These are phyloP conservation scores for Auriscalpium microsporum DNA, from an alignment of 768 basidiomycete genomes.

Conservation along the genomic window DNA sequence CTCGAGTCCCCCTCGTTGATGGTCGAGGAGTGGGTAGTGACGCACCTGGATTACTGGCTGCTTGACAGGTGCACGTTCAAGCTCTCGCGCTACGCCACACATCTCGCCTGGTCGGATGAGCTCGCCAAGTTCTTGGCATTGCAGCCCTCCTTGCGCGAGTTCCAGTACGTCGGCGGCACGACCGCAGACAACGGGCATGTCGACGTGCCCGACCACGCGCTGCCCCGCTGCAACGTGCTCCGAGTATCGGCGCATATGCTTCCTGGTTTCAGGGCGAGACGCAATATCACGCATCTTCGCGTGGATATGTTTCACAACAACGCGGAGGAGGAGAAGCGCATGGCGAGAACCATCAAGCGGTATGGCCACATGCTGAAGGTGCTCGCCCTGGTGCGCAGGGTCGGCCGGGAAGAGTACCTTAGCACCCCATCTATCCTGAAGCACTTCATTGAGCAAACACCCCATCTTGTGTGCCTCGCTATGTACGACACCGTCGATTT, in stretches of 20 bases:
- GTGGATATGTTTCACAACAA: constrained; percentile 6
- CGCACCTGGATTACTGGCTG: constrained; percentile 1
- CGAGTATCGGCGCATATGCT: constrained; percentile 8
- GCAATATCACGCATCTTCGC: constrained; percentile 1
- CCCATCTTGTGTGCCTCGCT: constrained; percentile 5
- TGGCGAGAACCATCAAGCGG: background rate
- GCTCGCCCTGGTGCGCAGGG: constrained; percentile 3
- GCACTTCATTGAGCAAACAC: constrained; percentile 5
- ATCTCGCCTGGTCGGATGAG: constrained; percentile 5
- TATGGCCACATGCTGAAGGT: constrained; percentile 5
- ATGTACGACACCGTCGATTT: constrained; percentile 10
- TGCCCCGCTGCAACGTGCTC: background rate
- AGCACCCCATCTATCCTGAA: constrained; percentile 5
- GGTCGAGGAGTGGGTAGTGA: background rate
- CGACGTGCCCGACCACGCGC: background rate
- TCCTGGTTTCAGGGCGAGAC: constrained; percentile 2
- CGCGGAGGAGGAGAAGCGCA: constrained; percentile 4
- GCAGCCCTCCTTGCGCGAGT: constrained; percentile 6
- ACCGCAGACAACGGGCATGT: background rate
- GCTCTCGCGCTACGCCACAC: constrained; percentile 4
- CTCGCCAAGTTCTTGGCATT: constrained; percentile 2
- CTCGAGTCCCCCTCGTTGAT: background rate
- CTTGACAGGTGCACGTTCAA: constrained; percentile 6
- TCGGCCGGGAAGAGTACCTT: constrained; percentile 3
- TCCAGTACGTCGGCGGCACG: constrained; percentile 6